These are phyloP conservation scores for Tanacetum coccineum DNA, from an alignment of 129 eudicot species.

Conservation along the genomic window DNA sequence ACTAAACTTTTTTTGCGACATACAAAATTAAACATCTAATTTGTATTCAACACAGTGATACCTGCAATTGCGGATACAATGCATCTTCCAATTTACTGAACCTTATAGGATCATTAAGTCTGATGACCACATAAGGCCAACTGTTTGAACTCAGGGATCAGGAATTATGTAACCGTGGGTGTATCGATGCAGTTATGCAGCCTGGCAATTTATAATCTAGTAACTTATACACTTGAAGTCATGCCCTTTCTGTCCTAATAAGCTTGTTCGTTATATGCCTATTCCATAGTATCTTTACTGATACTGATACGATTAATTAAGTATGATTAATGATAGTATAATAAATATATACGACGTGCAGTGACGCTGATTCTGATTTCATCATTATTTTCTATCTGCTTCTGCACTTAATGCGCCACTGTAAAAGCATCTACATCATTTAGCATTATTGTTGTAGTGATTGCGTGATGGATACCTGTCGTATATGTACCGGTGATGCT, in stretches of 20 bases:
- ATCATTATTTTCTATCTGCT: not conserved
- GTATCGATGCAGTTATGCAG: not conserved
- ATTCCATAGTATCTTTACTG: too few species aligned
- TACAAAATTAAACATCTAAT: not conserved
- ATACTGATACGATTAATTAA: not conserved
- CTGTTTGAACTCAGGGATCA: not conserved
- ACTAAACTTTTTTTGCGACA: not conserved
- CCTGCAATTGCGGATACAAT: not conserved
- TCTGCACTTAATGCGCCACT: constrained; percentile 7
- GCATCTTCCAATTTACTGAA: not conserved
- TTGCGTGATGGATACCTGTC: too few species aligned
- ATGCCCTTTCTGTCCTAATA: not conserved
- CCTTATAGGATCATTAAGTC: not conserved
- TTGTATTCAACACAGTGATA: not conserved
- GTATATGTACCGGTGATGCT: too few species aligned
- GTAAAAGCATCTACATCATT: not conserved
- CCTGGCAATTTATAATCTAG: not conserved
- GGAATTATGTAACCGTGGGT: not conserved
- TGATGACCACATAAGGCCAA: not conserved
- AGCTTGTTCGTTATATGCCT: too few species aligned
- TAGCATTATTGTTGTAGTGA: too few species aligned
- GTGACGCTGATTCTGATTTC: too few species aligned
- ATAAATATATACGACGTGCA: too few species aligned
- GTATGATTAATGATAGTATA: not conserved
- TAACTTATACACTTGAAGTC: not conserved